Evolutionary conservation across 2,329 filamentous ascomycete genomes (phyloP).

Genomic region (Tolypocladium capitatum): DNA sequence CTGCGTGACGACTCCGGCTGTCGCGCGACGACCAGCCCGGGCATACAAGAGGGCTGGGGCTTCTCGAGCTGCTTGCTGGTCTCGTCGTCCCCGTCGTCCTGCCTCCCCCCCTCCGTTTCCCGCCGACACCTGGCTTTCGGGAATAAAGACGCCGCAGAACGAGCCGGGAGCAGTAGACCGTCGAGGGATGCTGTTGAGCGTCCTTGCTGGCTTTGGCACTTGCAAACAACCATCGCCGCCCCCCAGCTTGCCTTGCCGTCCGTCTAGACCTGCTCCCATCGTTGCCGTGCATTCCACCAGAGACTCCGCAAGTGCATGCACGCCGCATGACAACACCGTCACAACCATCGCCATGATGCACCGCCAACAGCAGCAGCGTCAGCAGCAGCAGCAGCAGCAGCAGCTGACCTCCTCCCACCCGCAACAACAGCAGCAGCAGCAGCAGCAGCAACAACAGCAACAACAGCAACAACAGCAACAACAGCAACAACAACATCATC

Average conservation of each 20-base stretch:
- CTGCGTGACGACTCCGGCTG: constrained; percentile 1
- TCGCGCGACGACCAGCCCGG: not conserved
- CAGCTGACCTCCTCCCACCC: not conserved
- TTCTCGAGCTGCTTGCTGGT: constrained; percentile 2
- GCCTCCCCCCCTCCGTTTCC: too few species aligned
- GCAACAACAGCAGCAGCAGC: not conserved
- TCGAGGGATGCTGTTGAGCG: not conserved
- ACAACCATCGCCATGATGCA: constrained; percentile 1
- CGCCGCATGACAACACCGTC: not conserved
- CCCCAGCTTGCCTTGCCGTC: not conserved
- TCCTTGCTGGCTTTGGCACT: not conserved
- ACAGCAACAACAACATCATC: not conserved
- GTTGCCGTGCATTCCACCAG: not conserved
- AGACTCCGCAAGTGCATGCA: not conserved
- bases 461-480: not conserved
- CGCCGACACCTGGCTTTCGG: too few species aligned
- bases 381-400: not conserved
- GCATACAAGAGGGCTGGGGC: constrained; percentile 8
- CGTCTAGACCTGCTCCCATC: not conserved
- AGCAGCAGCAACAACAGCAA: constrained; percentile 1
- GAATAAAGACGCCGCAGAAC: not conserved
- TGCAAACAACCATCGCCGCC: not conserved
- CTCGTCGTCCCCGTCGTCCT: not conserved
- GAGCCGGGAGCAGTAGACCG: not conserved
- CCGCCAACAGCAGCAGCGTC: constrained; percentile 1